These are phyloP conservation scores for Termitomyces sp. DNA, from an alignment of 768 basidiomycete species.

Conservation along the genomic window DNA sequence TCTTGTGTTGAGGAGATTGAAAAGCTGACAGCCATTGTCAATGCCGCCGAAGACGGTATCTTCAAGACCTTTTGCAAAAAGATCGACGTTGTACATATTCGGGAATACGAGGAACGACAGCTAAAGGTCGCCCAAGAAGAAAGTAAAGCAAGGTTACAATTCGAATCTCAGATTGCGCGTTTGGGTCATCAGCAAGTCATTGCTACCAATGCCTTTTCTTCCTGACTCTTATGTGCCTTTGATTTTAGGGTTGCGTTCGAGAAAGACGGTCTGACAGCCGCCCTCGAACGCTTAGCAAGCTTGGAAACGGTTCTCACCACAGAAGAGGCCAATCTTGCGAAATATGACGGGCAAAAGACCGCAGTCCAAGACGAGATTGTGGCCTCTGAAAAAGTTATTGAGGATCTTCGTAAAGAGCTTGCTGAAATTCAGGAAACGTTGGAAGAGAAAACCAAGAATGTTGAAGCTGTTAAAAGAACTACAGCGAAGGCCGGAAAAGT, in stretches of 20 bases:
- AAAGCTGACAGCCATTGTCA: constrained; percentile 52
- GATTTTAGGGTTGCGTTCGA: constrained; percentile 73
- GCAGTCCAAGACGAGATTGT: constrained; percentile 58
- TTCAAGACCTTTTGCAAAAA: constrained; percentile 76
- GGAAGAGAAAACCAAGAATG: constrained; percentile 68
- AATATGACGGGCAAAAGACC: constrained; percentile 52
- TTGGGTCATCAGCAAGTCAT: constrained; percentile 75
- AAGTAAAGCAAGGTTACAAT: constrained; percentile 77
- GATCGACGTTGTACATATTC: constrained; percentile 78
- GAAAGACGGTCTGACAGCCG: constrained; percentile 63
- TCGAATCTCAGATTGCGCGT: constrained; percentile 82
- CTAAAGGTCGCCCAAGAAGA: constrained; percentile 87
- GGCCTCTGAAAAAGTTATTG: constrained; percentile 52
- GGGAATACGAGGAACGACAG: constrained; percentile 93
- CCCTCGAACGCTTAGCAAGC: constrained; percentile 57
- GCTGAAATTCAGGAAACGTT: constrained; percentile 56
- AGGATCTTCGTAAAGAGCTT: constrained; percentile 58
- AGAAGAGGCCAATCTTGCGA: constrained; percentile 52
- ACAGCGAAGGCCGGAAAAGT: constrained; percentile 68
- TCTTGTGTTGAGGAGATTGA: constrained; percentile 53
- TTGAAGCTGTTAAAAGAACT: constrained; percentile 75
- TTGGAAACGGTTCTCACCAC: constrained; percentile 49
- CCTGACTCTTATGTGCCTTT: background rate
- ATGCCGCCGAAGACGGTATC: constrained; percentile 76
- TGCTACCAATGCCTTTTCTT: constrained; percentile 1